Evolutionary conservation across 176 grass and related monocot species (phyloP).

Genomic region (Guadua angustifolia): DNA sequence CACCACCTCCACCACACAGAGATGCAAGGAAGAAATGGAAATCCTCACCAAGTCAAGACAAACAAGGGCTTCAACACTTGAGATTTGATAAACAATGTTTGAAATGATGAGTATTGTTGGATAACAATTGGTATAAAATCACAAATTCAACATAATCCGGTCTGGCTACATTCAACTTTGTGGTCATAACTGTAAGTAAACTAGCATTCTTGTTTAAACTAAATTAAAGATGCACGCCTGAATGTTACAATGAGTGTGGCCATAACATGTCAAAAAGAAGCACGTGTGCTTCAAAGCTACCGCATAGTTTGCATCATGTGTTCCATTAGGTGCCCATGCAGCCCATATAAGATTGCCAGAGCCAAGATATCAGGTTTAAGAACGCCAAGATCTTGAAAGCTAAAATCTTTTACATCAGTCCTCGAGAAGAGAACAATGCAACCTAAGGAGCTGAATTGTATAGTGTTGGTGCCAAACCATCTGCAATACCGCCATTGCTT

Average conservation of each 20-base stretch:
- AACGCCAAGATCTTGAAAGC: too few relatives aligned
- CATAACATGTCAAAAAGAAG: constrained; percentile 7
- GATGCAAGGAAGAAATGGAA: constrained; percentile 1
- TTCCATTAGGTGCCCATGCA: constrained; percentile 95
- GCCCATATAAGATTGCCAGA: too few relatives aligned
- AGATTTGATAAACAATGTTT: not conserved
- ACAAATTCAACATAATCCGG: not conserved
- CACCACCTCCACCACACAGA: not conserved
- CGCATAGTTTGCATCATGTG: constrained; percentile 84
- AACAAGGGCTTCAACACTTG: not conserved
- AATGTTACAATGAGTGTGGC: not conserved
- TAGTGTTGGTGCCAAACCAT: too few relatives aligned
- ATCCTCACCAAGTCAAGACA: not conserved
- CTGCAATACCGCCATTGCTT: too few relatives aligned
- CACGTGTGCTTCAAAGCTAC: constrained; percentile 35
- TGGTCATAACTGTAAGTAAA: not conserved
- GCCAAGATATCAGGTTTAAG: too few relatives aligned
- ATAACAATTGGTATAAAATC: not conserved
- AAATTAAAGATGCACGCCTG: constrained; percentile 6
- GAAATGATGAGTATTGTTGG: not conserved
- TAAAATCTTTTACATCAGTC: too few relatives aligned
- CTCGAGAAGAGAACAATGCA: too few relatives aligned
- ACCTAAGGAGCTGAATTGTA: too few relatives aligned
- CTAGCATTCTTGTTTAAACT: not conserved
- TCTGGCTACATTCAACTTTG: not conserved